Conservation (phyloP, 139 green algal species). For the Trebouxia sp. region DNA sequence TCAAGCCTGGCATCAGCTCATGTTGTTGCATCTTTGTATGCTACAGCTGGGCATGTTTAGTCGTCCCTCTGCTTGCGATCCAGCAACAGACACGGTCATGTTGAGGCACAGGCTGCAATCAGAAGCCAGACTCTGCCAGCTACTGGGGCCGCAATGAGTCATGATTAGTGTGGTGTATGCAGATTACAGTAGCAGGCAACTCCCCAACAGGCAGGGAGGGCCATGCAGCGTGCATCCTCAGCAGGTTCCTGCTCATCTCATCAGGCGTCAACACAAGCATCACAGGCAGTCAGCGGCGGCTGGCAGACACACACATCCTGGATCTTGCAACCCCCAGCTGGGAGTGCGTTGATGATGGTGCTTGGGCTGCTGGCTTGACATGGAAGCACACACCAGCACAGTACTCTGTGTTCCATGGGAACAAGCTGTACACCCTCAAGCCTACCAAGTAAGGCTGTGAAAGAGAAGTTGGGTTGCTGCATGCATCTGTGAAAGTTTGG, state of each 20-base stretch:
- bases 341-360: slow-evolving; percentile 71
- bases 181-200: slow-evolving; percentile 40
- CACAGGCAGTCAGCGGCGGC: slow-evolving; percentile 7
- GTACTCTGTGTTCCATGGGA: slow-evolving; percentile 55
- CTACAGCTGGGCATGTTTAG: too few relatives aligned
- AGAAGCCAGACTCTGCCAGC: not conserved
- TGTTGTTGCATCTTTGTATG: too few relatives aligned
- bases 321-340: slow-evolving; percentile 59
- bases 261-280: slow-evolving; percentile 39
- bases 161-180: not conserved
- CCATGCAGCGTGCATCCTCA: slow-evolving; percentile 51
- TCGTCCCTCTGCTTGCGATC: too few relatives aligned
- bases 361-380: slow-evolving; percentile 35
- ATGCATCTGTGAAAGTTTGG: too few relatives aligned
- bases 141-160: too few relatives aligned
- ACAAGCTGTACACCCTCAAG: slow-evolving; percentile 71
- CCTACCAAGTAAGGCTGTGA: slow-evolving; percentile 40
- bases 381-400: not conserved
- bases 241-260: slow-evolving; percentile 66
- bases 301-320: slow-evolving; percentile 54
- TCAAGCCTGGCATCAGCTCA: too few relatives aligned
- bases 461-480: too few relatives aligned
- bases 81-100: too few relatives aligned
- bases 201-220: slow-evolving; percentile 51
- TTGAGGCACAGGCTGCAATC: not conserved